A percentile compares a stretch with the other conserved stretches of the same genome.
Evolutionary conservation across 2,329 filamentous ascomycete genomes (phyloP).

Genomic region (Sporothrix curviconia): DNA sequence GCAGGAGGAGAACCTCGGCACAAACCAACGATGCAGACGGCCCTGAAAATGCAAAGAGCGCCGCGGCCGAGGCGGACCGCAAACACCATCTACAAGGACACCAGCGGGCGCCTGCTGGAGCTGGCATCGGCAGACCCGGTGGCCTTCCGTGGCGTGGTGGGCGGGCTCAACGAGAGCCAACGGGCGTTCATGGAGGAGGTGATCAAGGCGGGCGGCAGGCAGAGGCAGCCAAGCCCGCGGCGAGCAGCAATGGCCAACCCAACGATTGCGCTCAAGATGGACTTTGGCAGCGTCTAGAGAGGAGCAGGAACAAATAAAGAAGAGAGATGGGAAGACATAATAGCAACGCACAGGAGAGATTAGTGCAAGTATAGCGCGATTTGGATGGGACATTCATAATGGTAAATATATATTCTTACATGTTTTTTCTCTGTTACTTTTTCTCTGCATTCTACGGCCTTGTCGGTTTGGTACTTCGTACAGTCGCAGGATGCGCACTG

Average conservation of each 20-base stretch:
- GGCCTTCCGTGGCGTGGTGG: conserved; percentile 69
- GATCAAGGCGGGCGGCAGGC: conserved; percentile 53
- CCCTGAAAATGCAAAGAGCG: too few relatives aligned
- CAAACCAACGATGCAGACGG: conserved; percentile 34
- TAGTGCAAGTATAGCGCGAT: too few relatives aligned
- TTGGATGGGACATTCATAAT: too few relatives aligned
- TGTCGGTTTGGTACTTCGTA: conserved; percentile 10
- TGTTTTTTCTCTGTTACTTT: neutral
- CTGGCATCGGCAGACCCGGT: conserved; percentile 68
- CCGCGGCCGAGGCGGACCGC: conserved; percentile 31
- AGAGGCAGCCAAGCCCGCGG: conserved; percentile 21
- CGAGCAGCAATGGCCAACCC: conserved; percentile 51
- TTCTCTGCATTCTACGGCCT: neutral
- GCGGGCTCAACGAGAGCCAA: conserved; percentile 61
- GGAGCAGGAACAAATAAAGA: neutral
- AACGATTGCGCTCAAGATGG: conserved; percentile 89
- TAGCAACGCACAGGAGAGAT: too few relatives aligned
- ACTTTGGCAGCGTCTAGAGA: conserved; percentile 55
- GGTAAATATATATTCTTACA: neutral
- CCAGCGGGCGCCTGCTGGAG: conserved; percentile 69
- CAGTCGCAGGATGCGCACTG: conserved; percentile 19
- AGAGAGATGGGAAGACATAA: too few relatives aligned
- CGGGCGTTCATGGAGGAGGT: conserved; percentile 75
- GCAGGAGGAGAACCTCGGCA: conserved; percentile 35
- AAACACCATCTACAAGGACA: conserved; percentile 60